phyloP scores from a whole-genome alignment of 306 rosid genomes.

The Trifolium dubium region DNA sequence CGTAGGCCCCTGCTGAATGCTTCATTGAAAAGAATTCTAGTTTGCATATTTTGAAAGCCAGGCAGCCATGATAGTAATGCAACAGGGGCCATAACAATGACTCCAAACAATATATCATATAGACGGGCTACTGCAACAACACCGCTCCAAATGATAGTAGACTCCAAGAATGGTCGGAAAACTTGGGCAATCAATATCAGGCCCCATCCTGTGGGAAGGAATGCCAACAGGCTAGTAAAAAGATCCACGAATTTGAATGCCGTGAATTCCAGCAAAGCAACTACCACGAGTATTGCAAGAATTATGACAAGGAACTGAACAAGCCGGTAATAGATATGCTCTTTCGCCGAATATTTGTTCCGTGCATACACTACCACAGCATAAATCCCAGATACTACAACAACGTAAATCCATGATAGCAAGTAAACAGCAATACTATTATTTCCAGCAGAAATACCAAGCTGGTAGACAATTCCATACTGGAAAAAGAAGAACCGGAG shows the following conservation, averaged over 20 bases:
- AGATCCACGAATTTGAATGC: slow-evolving; percentile 47
- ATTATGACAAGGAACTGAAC: slow-evolving; percentile 55
- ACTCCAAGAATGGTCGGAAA: slow-evolving; percentile 48
- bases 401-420: slow-evolving; percentile 53
- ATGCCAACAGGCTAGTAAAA: slow-evolving; percentile 56
- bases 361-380: slow-evolving; percentile 47
- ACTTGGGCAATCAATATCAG: slow-evolving; percentile 56
- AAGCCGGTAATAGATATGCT: slow-evolving; percentile 57
- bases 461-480: slow-evolving; percentile 60
- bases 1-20: slow-evolving; percentile 64
- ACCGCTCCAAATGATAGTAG: slow-evolving; percentile 52
- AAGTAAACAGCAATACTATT: slow-evolving; percentile 51
- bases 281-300: slow-evolving; percentile 49
- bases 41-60: slow-evolving; percentile 61
- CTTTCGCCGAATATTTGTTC: slow-evolving; percentile 53
- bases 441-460: slow-evolving; percentile 50
- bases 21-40: slow-evolving; percentile 57
- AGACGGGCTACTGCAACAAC: slow-evolving; percentile 56
- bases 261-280: slow-evolving; percentile 53
- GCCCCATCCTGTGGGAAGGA: slow-evolving; percentile 64
- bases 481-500: slow-evolving; percentile 59
- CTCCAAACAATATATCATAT: slow-evolving; percentile 55
- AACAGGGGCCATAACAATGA: slow-evolving; percentile 53
- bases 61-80: slow-evolving; percentile 60
- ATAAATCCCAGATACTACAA: slow-evolving; percentile 48